A percentile compares a stretch with the other conserved stretches of the same genome.
phyloP scores from a whole-genome alignment of 2,329 filamentous ascomycete species.

The Fusarium praegraminearum region DNA sequence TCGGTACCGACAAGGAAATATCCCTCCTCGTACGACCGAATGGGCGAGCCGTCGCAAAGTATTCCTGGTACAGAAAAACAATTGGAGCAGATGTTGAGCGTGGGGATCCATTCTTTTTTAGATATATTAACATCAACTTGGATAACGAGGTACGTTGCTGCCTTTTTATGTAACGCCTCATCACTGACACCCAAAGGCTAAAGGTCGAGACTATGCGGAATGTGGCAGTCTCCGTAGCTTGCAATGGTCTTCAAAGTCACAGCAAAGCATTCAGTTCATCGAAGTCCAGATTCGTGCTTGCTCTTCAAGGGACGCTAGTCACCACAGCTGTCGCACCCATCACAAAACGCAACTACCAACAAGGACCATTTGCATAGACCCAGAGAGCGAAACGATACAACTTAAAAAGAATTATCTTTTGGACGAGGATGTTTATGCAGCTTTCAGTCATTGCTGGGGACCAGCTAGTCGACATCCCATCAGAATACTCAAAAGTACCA shows the following conservation, averaged over 20 bases:
- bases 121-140: background rate
- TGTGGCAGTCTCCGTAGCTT: background rate
- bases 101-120: background rate
- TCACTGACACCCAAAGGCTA: background rate
- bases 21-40: rapidly evolving
- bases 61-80: background rate
- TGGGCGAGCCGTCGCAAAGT: background rate
- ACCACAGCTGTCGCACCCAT: background rate
- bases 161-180: background rate
- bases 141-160: background rate
- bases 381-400: background rate
- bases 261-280: background rate
- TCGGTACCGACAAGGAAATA: background rate
- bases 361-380: background rate
- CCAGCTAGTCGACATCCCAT: background rate
- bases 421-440: background rate
- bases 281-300: background rate
- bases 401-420: background rate
- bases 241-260: background rate
- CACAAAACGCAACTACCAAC: background rate
- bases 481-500: background rate
- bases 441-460: background rate
- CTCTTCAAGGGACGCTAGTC: rapidly evolving
- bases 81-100: too few relatives aligned
- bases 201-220: background rate